Base-by-base conservation (phyloP, 2,329 filamentous ascomycete genomes). In the Acrocalymma vagum region DNA sequence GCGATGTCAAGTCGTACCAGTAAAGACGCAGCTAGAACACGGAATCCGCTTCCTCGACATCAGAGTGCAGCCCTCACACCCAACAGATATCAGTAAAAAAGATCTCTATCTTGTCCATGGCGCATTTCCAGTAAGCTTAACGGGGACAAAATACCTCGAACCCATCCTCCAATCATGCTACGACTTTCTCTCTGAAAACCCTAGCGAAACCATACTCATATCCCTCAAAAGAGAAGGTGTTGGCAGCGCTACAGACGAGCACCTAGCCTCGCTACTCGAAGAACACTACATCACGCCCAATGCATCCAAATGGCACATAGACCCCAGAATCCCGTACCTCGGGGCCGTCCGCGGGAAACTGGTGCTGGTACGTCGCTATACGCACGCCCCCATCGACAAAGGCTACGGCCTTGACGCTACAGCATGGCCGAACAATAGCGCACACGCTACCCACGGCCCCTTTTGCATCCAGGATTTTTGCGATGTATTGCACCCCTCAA, bases 41-140 rank as follows among this genome's bases (percentile, higher is more conserved):
- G 94, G 94, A 18, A 87, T 97, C 29, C 90, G 94, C 35, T 97
- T 96, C 77, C 85, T 99, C 54, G 94, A 99, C 67, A 83, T 99
- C 48, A 85, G 94, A 35, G 87, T 96, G 1, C 85, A 88, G 57
- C 83, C 84, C 2, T 75, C 79, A 20, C 75, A 75, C 36, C 78
- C 82, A 1, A 74, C 79, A 2, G 77, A 87, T 37, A 65, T 72
- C 0, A 76, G 78, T 48, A 81, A 82, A 51, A 84, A 90, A 63
- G 79, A 82, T 26, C 79, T 97, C 11, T 76, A 85, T 38, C 87
- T 99, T 20, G 93, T 97, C 4, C 94, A 99, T 74, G 85, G 87
- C 61, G 89, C 84, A 16, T 97, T 97, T 66, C 91, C 94, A 40
- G 84, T 97, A 67, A 86, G 88, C 3, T 78, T 99, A 21, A 89